These are phyloP conservation scores for Daldinia caldariorum DNA, from an alignment of 495 filamentous ascomycete genomes.

Conservation along the genomic window DNA sequence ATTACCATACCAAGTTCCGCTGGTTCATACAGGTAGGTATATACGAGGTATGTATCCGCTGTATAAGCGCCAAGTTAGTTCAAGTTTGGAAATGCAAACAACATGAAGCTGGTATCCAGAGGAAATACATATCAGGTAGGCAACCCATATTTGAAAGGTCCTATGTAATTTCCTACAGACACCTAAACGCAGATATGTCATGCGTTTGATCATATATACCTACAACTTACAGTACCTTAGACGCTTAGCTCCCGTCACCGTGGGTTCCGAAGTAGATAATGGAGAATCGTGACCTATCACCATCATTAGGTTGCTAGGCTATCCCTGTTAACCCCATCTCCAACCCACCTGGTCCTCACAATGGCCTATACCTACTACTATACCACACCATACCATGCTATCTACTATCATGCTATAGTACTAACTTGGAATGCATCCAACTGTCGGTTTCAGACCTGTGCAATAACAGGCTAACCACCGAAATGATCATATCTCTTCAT, in stretches of 20 bases:
- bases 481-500: constrained; percentile 37
- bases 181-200: not conserved
- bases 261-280: not conserved
- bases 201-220: not conserved
- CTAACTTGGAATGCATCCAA: constrained; percentile 12
- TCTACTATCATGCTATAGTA: too few species aligned
- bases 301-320: not conserved
- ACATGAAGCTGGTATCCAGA: not conserved
- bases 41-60: not conserved
- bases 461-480: constrained; percentile 28
- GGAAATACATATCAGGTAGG: not conserved
- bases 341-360: not conserved
- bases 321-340: constrained; percentile 1
- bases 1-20: too few species aligned
- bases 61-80: not conserved
- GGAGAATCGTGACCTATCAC: not conserved
- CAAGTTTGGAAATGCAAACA: not conserved
- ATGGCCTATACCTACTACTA: not conserved
- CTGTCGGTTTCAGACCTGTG: constrained; percentile 10
- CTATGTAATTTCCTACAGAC: not conserved
- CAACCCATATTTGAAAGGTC: not conserved
- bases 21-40: too few species aligned
- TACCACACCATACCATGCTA: constrained; percentile 10
- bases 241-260: not conserved
- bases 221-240: not conserved